phyloP scores from a whole-genome alignment of 495 filamentous ascomycete species.

The Astrothelium subdiscretum region DNA sequence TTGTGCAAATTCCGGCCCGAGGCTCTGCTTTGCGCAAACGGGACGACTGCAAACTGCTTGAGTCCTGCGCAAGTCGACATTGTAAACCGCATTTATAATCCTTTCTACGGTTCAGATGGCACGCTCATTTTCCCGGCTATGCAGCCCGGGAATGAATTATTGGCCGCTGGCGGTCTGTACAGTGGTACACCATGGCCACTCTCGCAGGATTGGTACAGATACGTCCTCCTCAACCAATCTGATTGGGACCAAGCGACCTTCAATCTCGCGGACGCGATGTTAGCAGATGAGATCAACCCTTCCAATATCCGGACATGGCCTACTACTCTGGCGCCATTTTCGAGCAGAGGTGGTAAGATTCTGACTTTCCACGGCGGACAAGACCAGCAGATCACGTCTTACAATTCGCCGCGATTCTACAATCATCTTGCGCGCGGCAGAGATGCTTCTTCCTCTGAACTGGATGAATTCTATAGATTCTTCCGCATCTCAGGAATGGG shows the following conservation, averaged over 20 bases:
- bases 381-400: constrained; percentile 19
- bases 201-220: constrained; percentile 32
- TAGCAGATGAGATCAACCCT: constrained; percentile 6
- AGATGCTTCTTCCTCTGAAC: constrained; percentile 17
- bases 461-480: constrained; percentile 50
- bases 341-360: constrained; percentile 2
- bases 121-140: constrained; percentile 26
- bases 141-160: constrained; percentile 17
- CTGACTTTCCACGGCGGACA: constrained; percentile 24
- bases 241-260: not conserved
- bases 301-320: not conserved
- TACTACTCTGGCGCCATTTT: not conserved
- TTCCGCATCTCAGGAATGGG: constrained; percentile 48
- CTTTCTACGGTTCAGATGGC: constrained; percentile 14
- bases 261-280: not conserved
- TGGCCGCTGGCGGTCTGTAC: not conserved
- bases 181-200: constrained; percentile 12
- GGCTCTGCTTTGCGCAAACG: constrained; percentile 14
- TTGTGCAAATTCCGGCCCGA: constrained; percentile 18
- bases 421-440: constrained; percentile 1
- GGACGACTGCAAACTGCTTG: constrained; percentile 18
- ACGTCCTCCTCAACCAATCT: constrained; percentile 42
- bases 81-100: constrained; percentile 11
- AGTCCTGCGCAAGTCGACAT: constrained; percentile 14
- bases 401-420: constrained; percentile 22